Base-by-base conservation (phyloP, 176 grass and related monocot species). In the barley (Hordeum vulgare) region DNA sequence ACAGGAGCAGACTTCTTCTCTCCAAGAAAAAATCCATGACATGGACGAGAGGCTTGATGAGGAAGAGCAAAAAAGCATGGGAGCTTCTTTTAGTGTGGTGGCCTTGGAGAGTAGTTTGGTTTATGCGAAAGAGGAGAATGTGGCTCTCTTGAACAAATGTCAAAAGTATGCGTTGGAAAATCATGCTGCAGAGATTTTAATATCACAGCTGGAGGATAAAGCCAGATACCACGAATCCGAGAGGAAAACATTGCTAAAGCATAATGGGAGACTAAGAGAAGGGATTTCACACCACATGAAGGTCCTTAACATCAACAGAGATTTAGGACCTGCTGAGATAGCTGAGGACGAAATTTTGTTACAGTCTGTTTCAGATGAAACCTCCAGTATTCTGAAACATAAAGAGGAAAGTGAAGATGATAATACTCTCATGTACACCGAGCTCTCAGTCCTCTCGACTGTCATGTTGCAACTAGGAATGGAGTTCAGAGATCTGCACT, bases 31-130 rank as follows among this genome's bases (percentile, higher is more conserved):
- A 88, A 92, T 57, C 21, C 73, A 75, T 41, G 67, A 63, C 42
- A 85, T 80, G 74, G 75, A 91, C 42, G 81, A 87, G 59, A 74
- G 83, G 79, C 83, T 96, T 76, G 81, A 94, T 87, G 80, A 85
- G 29, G 80, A 94, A 81, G 85, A 96, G 42, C 61, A 87, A 44
- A 91, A 87, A 66, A 71, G 75, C 57, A 81, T 88, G 9, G 81
- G 49, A 89, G 64, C 71, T 78, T 90, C 74, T 34, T 78, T 95
- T 75, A 81, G 76, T 71, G 89, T 85, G 82, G 82, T 90, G 67
- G 81, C 94, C 42, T 90, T 96, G 77, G 74, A 94, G 75, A 92
- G 58, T 42, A 90, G 76, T 86, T 93, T 95, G 79, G 86, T 34
- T 70, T 85, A 98, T 84, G 85, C 88, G 66, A 83, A 80, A 83